Base-by-base conservation (phyloP, 2,329 filamentous ascomycete species). In the Rugonectria rugulosa region DNA sequence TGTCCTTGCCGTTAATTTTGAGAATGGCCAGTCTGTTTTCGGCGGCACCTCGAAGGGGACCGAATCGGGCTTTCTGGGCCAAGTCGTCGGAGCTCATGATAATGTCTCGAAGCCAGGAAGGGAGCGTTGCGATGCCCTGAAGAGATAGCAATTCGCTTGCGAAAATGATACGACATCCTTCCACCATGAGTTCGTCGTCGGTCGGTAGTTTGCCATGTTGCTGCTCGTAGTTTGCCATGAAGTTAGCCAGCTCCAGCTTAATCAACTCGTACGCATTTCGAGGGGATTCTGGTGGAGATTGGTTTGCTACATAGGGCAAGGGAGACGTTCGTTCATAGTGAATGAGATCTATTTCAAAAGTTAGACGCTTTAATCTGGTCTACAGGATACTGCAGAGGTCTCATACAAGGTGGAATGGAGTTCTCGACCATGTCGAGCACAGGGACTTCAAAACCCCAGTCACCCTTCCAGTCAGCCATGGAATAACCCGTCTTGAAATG, bases 381-480 rank as follows among this genome's bases (percentile, higher is more conserved):
- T 72, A 73, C 57, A 56, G 70, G 68, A 71, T 68, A 72, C 54
- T 66, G 68, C 42, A 72, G 58, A 65, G 69, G 69, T 69, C 73
- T 75, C 81, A 77, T 79, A 86, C 83, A 88, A 44, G 85, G 85
- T 49, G 85, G 86, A 54, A 88, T 86, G 41, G 84, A 85, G 67
- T 88, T 88, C 71, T 88, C 85, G 65, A 88, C 81, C 77, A 87
- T 81, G 59, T 85, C 78, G 62, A 86, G 75, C 36, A 88, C 80
- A 29, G 83, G 80, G 23, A 76, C 74, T 51, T 88, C 85, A 59
- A 88, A 88, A 77, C 86, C 86, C 85, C 85, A 88, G 72, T 86
- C 85, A 75, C 86, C 86, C 77, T 87, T 86, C 86, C 86, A 88
- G 71, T 88, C 83, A 59, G 81, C 83, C 85, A 88, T 88, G 65